Base-by-base conservation (phyloP, 2,329 filamentous ascomycete genomes). In the Aureobasidium uvarum region DNA sequence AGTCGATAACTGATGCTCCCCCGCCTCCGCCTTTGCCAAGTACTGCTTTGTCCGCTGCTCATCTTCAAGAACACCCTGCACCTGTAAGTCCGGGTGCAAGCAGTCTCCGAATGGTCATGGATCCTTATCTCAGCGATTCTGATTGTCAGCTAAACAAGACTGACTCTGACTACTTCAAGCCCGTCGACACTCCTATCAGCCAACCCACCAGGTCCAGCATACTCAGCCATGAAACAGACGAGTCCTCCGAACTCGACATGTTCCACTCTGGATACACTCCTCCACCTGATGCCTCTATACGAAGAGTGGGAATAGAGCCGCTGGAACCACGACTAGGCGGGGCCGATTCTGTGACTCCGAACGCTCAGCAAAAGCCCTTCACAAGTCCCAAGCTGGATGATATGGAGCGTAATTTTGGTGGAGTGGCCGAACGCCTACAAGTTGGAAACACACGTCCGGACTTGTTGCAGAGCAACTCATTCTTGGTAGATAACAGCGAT, bases 21-120 rank as follows among this genome's bases (percentile, higher is more conserved):
- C 83, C 83, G 45, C 86, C 89, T 39, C 86, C 89, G 10, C 77
- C 88, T 36, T 84, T 76, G 68, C 77, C 81, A 50, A 77, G 79
- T 43, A 71, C 81, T 59, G 54, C 43, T 76, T 68, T 31, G 1
- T 39, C 63, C 20, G 28, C 62, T 20, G n/a, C 39, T 14, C 62
- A 64, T 36, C 66, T 65, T 28, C 65, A 80, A 80, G 43, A 92
- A 86, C 71, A 87, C 31, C 62, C 70, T n/a, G 69, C 72, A 66
- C 69, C 71, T 13, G 33, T 60, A 14, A 83, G 79, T 69, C 79
- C 81, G 8, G 75, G 91, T 18, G 85, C 89, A 43, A 95, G 90
- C 74, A 96, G 92, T 77, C 80, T 96, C 70, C 86, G 91, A 67
- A 86, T 91, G 77, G 90, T 91, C 62, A 96, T 96, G 92, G 90